Evolutionary conservation across 2,329 filamentous ascomycete genomes (phyloP).

Genomic region (Periconia digitata): DNA sequence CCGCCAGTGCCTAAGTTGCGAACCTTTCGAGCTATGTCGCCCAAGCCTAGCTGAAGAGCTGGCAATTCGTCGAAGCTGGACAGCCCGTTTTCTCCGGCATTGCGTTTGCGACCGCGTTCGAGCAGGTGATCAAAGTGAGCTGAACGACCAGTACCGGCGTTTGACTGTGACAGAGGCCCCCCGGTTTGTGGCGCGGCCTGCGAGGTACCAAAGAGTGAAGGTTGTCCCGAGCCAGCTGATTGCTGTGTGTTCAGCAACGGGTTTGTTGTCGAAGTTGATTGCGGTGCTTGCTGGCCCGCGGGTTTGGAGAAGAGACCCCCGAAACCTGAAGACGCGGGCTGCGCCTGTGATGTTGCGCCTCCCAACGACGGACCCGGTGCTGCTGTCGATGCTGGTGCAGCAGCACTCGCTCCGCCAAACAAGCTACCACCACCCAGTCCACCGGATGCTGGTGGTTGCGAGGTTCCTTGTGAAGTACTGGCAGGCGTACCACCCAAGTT

Average conservation of each 20-base stretch:
- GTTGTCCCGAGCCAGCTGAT: constrained; percentile 29
- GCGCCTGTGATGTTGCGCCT: constrained; percentile 24
- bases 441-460: constrained; percentile 30
- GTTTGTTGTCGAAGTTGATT: constrained; percentile 22
- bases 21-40: constrained; percentile 77
- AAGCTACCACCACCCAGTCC: constrained; percentile 25
- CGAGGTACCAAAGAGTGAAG: constrained; percentile 31
- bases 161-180: constrained; percentile 37
- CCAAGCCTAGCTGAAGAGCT: constrained; percentile 84
- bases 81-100: constrained; percentile 64
- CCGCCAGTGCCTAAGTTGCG: constrained; percentile 77
- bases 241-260: constrained; percentile 27
- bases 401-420: constrained; percentile 41
- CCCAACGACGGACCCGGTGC: constrained; percentile 20
- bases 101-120: constrained; percentile 67
- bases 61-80: constrained; percentile 74
- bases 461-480: constrained; percentile 24
- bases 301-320: constrained; percentile 25
- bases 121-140: constrained; percentile 67
- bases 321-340: constrained; percentile 22
- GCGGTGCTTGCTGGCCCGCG: constrained; percentile 22
- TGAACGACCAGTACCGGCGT: constrained; percentile 46
- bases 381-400: constrained; percentile 26
- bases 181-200: constrained; percentile 33
- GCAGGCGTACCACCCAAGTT: constrained; percentile 23